These are phyloP conservation scores for Podospora sp. DNA, from an alignment of 495 filamentous ascomycete species.

Conservation along the genomic window DNA sequence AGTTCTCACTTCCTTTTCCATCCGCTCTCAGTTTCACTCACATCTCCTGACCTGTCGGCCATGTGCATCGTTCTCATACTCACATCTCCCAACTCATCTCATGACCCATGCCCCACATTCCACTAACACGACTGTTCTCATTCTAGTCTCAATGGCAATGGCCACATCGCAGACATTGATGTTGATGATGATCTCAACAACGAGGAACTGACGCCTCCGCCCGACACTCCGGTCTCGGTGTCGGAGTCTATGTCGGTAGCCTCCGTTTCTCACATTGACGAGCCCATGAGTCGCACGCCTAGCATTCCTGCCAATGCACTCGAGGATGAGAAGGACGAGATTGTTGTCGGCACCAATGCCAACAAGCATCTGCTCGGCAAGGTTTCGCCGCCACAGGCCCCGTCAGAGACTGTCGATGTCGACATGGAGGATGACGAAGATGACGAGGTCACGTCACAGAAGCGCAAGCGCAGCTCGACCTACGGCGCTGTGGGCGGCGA, in stretches of 20 bases:
- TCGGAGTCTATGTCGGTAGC: neutral
- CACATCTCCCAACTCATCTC: too few species aligned
- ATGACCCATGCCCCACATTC: neutral
- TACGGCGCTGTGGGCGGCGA: conserved; percentile 45
- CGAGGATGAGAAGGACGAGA: conserved; percentile 53
- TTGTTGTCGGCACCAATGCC: conserved; percentile 47
- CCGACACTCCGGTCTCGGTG: conserved; percentile 25
- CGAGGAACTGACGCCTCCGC: conserved; percentile 38
- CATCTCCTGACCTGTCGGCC: too few species aligned
- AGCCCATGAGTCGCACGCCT: conserved; percentile 31
- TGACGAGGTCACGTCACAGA: conserved; percentile 35
- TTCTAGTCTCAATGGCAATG: neutral
- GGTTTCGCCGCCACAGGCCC: conserved; percentile 29
- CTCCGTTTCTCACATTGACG: conserved; percentile 15
- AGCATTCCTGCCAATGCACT: conserved; percentile 40
- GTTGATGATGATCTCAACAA: conserved; percentile 19
- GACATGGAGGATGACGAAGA: conserved; percentile 45
- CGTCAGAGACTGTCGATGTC: conserved; percentile 37
- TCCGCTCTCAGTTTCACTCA: too few species aligned
- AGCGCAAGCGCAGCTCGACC: conserved; percentile 52
- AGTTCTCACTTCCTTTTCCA: neutral
- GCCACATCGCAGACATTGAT: neutral
- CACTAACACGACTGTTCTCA: neutral
- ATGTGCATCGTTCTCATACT: too few species aligned
- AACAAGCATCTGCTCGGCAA: conserved; percentile 13